Evolutionary conservation across 805 yeast genomes (phyloP), one percentile per base, ranked within the genome.

Genomic region (Candida loeiensis): DNA sequence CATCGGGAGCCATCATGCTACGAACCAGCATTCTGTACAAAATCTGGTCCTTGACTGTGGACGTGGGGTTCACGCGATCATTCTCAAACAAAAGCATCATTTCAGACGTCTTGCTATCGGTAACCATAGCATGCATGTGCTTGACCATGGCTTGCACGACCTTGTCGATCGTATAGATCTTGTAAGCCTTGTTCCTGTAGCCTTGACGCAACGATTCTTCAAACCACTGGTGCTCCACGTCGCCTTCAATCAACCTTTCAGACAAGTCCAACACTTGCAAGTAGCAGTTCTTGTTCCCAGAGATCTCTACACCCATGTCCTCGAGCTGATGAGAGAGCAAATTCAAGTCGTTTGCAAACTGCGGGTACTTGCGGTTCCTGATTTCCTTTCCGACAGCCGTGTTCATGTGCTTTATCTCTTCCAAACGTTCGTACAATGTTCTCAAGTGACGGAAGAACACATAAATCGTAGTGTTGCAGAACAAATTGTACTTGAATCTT

Each of bases 171-270:
- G 98, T 91, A 66, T 89, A 91, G 41, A 93, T 65, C 59, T 88
- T 88, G 69, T 85, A 93, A 0, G 98, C 99, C 46, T 82, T 83
- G 64, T 91, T 93, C 55, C 93, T 78, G 67, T 85, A 93, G 0
- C 95, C 96, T 69, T 91, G 97, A 47, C 99, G 86, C 44, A 93
- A 65, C 13, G 95, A 77, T 62, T 93, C 99, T 66, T 93, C 99
- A 60, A 85, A 95, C 84, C 89, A 82, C 61, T 84, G 93, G 47
- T 87, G 95, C 55, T 93, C 99, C 36, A 93, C 65, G 26, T 88
- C 93, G 20, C 95, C 95, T 49, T 87, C 93, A 48, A 93, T 83
- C 37, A 88, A 69, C 47, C 79, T 77, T 48, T 79, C 87, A 43
- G 95, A 78, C 41, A 93, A 71, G 2, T 68, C 71, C 43, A 93